These are phyloP conservation scores for Ampelomyces quisqualis DNA, from an alignment of 2,329 filamentous ascomycete genomes.

Conservation along the genomic window DNA sequence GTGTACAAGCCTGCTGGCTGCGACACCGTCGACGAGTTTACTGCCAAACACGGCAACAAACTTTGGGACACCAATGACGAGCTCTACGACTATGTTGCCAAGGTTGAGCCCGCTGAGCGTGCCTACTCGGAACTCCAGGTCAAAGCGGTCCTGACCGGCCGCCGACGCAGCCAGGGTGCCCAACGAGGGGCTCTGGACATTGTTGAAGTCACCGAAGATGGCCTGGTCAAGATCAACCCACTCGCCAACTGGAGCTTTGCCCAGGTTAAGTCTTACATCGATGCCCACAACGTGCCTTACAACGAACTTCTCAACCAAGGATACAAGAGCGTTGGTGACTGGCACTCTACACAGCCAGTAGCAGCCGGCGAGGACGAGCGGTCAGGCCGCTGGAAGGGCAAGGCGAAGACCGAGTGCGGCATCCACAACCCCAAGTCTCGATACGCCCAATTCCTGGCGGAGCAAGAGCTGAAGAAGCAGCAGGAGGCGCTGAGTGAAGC, in stretches of 20 bases:
- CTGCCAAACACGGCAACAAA: constrained; percentile 74
- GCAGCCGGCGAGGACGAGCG: constrained; percentile 92
- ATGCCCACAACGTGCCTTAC: constrained; percentile 85
- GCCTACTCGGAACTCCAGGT: constrained; percentile 87
- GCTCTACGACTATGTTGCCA: constrained; percentile 94
- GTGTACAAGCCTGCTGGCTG: constrained; percentile 83
- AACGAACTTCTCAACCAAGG: constrained; percentile 86
- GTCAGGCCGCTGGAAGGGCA: constrained; percentile 94
- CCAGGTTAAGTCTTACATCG: constrained; percentile 85
- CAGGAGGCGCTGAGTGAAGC: constrained; percentile 39
- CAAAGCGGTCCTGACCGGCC: constrained; percentile 87
- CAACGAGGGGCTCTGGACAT: constrained; percentile 88
- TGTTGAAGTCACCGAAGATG: constrained; percentile 87
- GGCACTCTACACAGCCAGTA: constrained; percentile 92
- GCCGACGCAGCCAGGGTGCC: constrained; percentile 87
- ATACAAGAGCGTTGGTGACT: constrained; percentile 98
- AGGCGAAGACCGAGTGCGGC: constrained; percentile 93
- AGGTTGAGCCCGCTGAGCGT: constrained; percentile 93
- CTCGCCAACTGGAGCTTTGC: constrained; percentile 91
- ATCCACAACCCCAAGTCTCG: constrained; percentile 98
- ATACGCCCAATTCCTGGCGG: constrained; percentile 80
- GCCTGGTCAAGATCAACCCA: constrained; percentile 96
- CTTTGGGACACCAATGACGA: constrained; percentile 85
- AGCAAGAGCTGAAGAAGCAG: constrained; percentile 65
- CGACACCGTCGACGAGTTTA: constrained; percentile 74